Base-by-base conservation (phyloP, 495 filamentous ascomycete species). In the Elasticomyces elasticus region DNA sequence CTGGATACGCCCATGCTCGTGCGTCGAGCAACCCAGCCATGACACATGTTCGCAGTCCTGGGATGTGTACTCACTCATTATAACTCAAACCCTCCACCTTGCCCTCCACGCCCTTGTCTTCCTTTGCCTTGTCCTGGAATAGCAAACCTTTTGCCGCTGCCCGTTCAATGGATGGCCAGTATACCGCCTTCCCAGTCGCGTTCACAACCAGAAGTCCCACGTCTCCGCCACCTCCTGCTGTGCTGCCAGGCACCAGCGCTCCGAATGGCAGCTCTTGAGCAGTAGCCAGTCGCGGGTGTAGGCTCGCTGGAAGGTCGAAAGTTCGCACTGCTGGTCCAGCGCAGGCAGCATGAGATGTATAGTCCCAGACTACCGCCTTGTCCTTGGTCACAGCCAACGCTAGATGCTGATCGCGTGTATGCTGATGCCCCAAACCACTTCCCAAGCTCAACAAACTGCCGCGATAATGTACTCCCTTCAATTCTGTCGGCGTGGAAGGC, bases 111-210 rank as follows among this genome's bases (percentile, higher is more conserved):
- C 89, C 85, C 57, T n/a, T n/a, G 76, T 79, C 58, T 81, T 81
- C 64, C 83, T 86, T 58, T n/a, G n/a, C n/a, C n/a, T n/a, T n/a
- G n/a, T 92, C 84, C 44, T 83, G 79, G 42, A 86, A 79, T n/a
- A n/a, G n/a, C 25, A 89, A 77, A 54, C 84, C 85, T 12, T 88
- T 67, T 5, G 83, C 84, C 24, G 86, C 80, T 24, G 87, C 88
- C 67, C 79, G 85, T 19, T 89, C 84, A 44, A 97, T 82, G 24
- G 86, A 89, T 65, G 97, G 94, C 91, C 90, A 99, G 68, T 90
- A 99, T 31, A 84, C 79, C 43, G 97, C 78, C 65, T 82, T 91
- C 26, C 92, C 92, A 30, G 75, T 88, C 17, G 76, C 76, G 1
- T 89, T 88, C 69, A 87, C 83, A 11, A 99, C 74, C 12, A 95